Evolutionary conservation across 371 early-diverging fungal species (phyloP), one percentile per base, ranked within the genome.

Genomic region (Blastocladiella emersonii): DNA sequence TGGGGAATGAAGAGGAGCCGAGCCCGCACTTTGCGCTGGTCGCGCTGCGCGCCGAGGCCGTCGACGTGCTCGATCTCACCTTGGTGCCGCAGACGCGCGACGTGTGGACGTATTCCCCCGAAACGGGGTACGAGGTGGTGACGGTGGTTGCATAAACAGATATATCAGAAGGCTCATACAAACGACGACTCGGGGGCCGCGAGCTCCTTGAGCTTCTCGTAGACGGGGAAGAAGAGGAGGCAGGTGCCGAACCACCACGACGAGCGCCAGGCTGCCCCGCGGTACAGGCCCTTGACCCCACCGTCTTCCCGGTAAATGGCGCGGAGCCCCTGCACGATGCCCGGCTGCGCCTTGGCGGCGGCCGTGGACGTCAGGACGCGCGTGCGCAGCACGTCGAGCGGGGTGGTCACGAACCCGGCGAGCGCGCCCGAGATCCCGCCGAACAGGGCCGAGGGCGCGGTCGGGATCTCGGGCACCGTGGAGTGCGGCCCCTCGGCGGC

Each of bases 381-480:
- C 0, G 96, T 93, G 71, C 91, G 92, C 67, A 92, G 82, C 0
- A 95, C 92, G 73, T 95, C 96, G 63, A 94, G 77, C 25, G 96
- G 96, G 1, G 96, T 93, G 1, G 96, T 95, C 6, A 87, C 49
- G 57, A 82, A 92, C 5, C 92, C 96, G 1, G 95, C 92, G 35
- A 90, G 72, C 63, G 79, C 85, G 5, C 90, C 90, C 39, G 86
- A 85, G 27, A 86, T 71, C 17, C 90, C 96, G 66, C 95, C 96
- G n/a, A 84, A 88, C 57, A 87, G 43, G 19, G 84, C 80, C 61
- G 83, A 83, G 34, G 75, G 76, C 67, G 84, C 70, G 15, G 87
- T 84, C 10, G 90, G 79, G 63, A 88, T 86, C 70, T 78, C 78
- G 39, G 80, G 75, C 64, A 79, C 81, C 57, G 68, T 70, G 68